Base-by-base conservation (phyloP, 176 grass and related monocot species). In the Olyra latifolia region DNA sequence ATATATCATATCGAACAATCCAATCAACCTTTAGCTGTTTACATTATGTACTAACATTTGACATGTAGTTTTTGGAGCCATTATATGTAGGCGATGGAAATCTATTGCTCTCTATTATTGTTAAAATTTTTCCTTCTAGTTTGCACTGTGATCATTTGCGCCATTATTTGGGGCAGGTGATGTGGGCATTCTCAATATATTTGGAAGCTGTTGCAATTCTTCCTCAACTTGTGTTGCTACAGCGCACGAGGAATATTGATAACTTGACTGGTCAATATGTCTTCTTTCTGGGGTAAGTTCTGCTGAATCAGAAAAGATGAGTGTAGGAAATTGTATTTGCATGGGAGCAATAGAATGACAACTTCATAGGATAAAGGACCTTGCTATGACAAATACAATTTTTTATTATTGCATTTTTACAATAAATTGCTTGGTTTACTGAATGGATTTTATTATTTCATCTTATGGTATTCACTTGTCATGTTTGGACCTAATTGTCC, bases 261-360 rank as follows among this genome's bases (percentile, higher is more conserved):
- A 99, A 93, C 66, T 53, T 99, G 79, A 99, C 93, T 76, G 88
- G 90, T 16, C 96, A 99, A 95, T 99, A 99, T 76, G 90, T 99
- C 84, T 99, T 99, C 65, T 88, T 99, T 19, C 82, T 95, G 41
- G 92, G 96, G 96, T 99, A 93, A 91, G 13, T n/a, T 89, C 19
- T 47, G 1, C 65, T 77, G 25, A 7, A 24, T 7, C 24, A 28
- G 12, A 75, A 46, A 46, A 85, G 62, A 71, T n/a, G 10, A 8
- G 7, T 29, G 10, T 54, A 28, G 22, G 60, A 43, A 38, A 24
- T 4, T 72, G 10, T 58, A 6, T 41, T 64, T 77, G 4, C 15
- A 10, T 57, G 41, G 44, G 66, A 63, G 45, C 20, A 76, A 71
- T 14, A 48, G 48, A 2, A 42, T 0, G 28, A 73, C 15, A 41